A percentile compares a stretch with the other conserved stretches of the same genome.
phyloP scores from a whole-genome alignment of 2,329 filamentous ascomycete species.

The Penicillium janthinellum region DNA sequence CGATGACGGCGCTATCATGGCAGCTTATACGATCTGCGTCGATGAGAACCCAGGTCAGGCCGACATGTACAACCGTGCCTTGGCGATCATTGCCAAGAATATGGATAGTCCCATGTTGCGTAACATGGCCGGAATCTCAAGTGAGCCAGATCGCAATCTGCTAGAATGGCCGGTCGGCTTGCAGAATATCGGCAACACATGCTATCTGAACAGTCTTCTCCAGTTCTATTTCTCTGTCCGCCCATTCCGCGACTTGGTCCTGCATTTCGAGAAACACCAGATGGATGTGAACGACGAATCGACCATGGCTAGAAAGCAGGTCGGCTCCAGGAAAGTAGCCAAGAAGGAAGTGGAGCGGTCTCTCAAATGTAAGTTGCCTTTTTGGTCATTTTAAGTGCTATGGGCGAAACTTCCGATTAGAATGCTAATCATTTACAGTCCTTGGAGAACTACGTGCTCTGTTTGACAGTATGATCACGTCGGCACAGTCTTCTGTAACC shows the following conservation, averaged over 20 bases:
- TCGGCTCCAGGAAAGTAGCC: conserved; percentile 72
- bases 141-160: conserved; percentile 36
- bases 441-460: conserved; percentile 70
- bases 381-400: neutral
- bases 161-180: conserved; percentile 77
- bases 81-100: conserved; percentile 50
- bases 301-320: conserved; percentile 65
- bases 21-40: conserved; percentile 51
- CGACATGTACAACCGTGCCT: conserved; percentile 50
- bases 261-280: conserved; percentile 71
- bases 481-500: conserved; percentile 62
- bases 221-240: conserved; percentile 93
- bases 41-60: conserved; percentile 50
- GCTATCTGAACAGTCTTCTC: conserved; percentile 93
- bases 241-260: conserved; percentile 76
- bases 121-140: conserved; percentile 34
- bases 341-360: conserved; percentile 60
- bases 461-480: conserved; percentile 70
- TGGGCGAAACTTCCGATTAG: neutral
- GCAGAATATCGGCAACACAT: conserved; percentile 94
- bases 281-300: conserved; percentile 65
- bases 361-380: conserved; percentile 68
- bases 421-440: conserved; percentile 53
- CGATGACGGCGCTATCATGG: conserved; percentile 54
- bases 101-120: conserved; percentile 43